These are phyloP conservation scores for Anisodus tanguticus DNA, from an alignment of 257 asterid species.

Conservation along the genomic window DNA sequence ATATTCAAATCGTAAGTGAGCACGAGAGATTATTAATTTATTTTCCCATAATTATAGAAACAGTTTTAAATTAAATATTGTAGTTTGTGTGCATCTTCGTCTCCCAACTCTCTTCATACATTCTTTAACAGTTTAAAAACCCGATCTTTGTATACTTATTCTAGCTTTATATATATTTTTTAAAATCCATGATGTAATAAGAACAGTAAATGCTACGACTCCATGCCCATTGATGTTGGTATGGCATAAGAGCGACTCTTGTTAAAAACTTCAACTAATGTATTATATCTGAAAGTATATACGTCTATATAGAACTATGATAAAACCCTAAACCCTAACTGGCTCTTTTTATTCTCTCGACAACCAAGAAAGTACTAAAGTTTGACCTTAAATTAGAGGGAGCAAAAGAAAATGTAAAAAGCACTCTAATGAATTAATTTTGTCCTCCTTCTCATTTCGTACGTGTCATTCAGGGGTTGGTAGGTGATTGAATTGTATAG, in stretches of 20 bases:
- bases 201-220: not conserved
- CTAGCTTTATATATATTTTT: too few species aligned
- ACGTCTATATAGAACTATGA: too few species aligned
- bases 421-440: not conserved
- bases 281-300: not conserved
- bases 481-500: not conserved
- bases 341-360: too few species aligned
- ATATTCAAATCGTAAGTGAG: too few species aligned
- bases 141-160: too few species aligned
- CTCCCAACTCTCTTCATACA: not conserved
- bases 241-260: not conserved
- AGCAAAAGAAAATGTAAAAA: too few species aligned
- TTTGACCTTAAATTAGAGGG: too few species aligned
- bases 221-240: not conserved
- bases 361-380: too few species aligned
- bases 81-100: not conserved
- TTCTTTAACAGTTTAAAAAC: not conserved
- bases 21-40: too few species aligned
- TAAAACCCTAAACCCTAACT: too few species aligned
- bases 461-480: not conserved
- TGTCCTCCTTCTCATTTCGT: conserved; percentile 1
- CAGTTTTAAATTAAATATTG: not conserved
- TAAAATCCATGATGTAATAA: not conserved
- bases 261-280: not conserved
- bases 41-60: not conserved